Conservation (phyloP, 257 asterid genomes). For the Datura wrightii region DNA sequence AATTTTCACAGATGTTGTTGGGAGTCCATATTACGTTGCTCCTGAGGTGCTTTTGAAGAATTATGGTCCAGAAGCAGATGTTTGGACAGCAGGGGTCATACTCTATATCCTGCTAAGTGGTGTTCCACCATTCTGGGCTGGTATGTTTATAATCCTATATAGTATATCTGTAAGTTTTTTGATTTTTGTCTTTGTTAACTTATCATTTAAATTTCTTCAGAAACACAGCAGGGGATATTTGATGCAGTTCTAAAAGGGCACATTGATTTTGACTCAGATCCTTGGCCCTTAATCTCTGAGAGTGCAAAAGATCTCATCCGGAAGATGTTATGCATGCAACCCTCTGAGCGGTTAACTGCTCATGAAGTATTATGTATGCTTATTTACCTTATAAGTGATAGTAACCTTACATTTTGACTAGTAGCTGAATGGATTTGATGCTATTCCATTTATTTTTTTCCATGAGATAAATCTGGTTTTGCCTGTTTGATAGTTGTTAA, state of each 20-base stretch:
- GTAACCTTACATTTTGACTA: slow-evolving; percentile 1
- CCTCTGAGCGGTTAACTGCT: slow-evolving; percentile 81
- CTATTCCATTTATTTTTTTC: neutral
- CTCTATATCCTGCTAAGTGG: slow-evolving; percentile 88
- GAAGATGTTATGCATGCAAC: slow-evolving; percentile 83
- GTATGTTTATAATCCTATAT: slow-evolving; percentile 43
- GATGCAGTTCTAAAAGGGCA: slow-evolving; percentile 85
- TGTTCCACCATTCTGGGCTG: slow-evolving; percentile 99
- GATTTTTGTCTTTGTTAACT: slow-evolving; percentile 30
- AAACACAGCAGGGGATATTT: slow-evolving; percentile 87
- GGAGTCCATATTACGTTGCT: slow-evolving; percentile 96
- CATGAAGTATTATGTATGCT: slow-evolving; percentile 87
- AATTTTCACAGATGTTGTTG: slow-evolving; percentile 89
- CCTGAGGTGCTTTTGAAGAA: slow-evolving; percentile 92
- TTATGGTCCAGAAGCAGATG: slow-evolving; percentile 96
- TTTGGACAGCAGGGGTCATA: slow-evolving; percentile 96
- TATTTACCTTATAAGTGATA: slow-evolving; percentile 30
- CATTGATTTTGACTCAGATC: slow-evolving; percentile 82
- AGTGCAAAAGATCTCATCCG: slow-evolving; percentile 86
- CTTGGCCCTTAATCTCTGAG: slow-evolving; percentile 84
- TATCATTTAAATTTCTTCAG: slow-evolving; percentile 51
- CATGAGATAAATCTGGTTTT: slow-evolving; percentile 15
- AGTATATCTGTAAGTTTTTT: slow-evolving; percentile 4
- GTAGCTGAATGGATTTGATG: neutral
- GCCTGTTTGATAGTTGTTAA: neutral